These are phyloP conservation scores for Penicillium paradoxum DNA, from an alignment of 495 filamentous ascomycete genomes.

Conservation along the genomic window DNA sequence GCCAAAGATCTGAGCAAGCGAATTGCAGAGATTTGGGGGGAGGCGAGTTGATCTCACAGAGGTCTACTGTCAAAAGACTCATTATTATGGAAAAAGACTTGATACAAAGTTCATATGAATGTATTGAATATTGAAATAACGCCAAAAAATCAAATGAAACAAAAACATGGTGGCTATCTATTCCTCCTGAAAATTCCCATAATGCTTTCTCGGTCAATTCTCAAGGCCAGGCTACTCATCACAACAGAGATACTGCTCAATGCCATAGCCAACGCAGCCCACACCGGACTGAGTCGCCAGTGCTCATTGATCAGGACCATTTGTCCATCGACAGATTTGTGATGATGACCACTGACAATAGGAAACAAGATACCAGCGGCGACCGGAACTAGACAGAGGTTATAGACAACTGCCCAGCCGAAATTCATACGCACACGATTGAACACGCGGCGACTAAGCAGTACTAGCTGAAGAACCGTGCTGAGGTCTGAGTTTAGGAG, in stretches of 20 bases:
- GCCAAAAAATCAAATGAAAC: not conserved
- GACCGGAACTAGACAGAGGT: constrained; percentile 70
- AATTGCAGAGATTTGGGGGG: constrained; percentile 70
- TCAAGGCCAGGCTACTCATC: constrained; percentile 63
- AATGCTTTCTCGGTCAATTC: constrained; percentile 34
- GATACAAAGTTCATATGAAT: not conserved
- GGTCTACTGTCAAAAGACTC: not conserved
- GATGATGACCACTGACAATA: constrained; percentile 46
- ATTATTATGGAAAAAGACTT: not conserved
- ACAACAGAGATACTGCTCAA: constrained; percentile 79
- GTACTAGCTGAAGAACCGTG: constrained; percentile 65
- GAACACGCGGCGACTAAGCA: constrained; percentile 69
- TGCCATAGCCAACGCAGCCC: constrained; percentile 86
- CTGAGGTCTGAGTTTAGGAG: constrained; percentile 69
- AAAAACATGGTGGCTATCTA: not conserved
- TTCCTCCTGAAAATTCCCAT: constrained; percentile 17
- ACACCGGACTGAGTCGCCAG: constrained; percentile 67
- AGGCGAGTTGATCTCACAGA: constrained; percentile 15
- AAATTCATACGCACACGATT: constrained; percentile 81
- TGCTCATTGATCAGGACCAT: constrained; percentile 29
- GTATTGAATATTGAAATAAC: not conserved
- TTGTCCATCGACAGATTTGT: constrained; percentile 28
- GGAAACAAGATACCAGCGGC: constrained; percentile 80
- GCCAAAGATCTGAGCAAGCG: constrained; percentile 58
- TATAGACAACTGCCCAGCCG: constrained; percentile 84